Evolutionary conservation across 345 rosid species (phyloP), one percentile per base, ranked within the genome.

Genomic region (Populus tremula): DNA sequence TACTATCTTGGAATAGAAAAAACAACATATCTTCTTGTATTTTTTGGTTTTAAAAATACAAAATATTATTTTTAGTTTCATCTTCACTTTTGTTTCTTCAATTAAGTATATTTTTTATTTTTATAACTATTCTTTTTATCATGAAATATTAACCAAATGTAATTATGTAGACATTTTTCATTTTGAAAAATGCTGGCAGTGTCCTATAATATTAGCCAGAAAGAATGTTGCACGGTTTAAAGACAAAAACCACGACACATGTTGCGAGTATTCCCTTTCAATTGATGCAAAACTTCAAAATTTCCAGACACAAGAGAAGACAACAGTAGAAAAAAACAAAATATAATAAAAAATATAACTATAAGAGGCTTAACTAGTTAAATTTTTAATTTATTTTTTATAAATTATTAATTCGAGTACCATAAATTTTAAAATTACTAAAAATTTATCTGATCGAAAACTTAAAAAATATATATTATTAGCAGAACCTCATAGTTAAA

Each of bases 211-310:
- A 63, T 72, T 80, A 77, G 66, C 41, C 78, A 56, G 72, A 78
- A 73, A 75, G 92, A 88, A 89, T 91, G 94, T 88, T 87, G 89
- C 82, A 72, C 84, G 88, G 81, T 85, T 80, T 84, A 75, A 88
- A 70, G 93, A 87, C 93, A 87, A 79, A 75, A 78, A 75, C 73
- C 84, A 72, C 82, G 90, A 88, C 95, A 88, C 75, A 86, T 54
- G 83, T 81, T 83, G 85, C 88, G 67, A 74, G 76, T 71, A 80
- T 79, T 84, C 81, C 73, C 80, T 69, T 62, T 72, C 77, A 1
- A 67, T 78, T 75, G 73, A 67, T 79, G 45, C 84, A 77, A 74
- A 80, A 82, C 63, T 69, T 72, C 89, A 84, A 88, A 89, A 86
- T 86, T 77, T 82, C 69, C 80, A 76, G 80, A 70, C 76, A 79